Conservation (phyloP, 208 protist species). For the Acanthamoeba royreba region DNA sequence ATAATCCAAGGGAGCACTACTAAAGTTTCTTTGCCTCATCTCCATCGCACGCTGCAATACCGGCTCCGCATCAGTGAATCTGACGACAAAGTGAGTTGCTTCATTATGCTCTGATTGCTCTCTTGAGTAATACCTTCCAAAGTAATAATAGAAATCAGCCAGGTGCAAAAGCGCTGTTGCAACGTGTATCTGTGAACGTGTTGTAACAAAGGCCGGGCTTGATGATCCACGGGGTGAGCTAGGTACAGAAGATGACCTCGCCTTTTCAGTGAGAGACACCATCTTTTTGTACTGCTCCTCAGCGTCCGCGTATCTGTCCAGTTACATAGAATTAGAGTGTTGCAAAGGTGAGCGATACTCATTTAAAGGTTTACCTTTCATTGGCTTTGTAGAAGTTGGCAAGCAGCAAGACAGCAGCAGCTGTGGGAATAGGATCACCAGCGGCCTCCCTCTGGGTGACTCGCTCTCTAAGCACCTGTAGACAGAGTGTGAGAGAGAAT, state of each 20-base stretch:
- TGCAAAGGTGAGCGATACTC: too few species aligned
- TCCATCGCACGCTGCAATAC: constrained; percentile 11
- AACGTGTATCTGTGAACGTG: neutral
- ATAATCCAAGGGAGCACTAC: neutral
- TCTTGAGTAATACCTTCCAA: neutral
- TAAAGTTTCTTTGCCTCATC: constrained; percentile 4
- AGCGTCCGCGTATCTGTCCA: neutral
- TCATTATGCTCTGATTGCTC: too few species aligned
- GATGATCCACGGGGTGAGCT: too few species aligned
- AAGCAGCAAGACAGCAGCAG: neutral
- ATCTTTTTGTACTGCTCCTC: constrained; percentile 35
- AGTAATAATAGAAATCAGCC: constrained; percentile 19
- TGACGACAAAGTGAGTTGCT: neutral
- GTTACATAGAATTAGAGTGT: too few species aligned
- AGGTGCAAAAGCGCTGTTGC: constrained; percentile 5
- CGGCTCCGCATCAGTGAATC: constrained; percentile 15
- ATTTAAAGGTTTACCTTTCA: too few species aligned
- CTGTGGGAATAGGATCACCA: neutral
- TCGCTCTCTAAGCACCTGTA: neutral
- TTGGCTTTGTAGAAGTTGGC: constrained; percentile 14
- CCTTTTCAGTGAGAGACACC: neutral
- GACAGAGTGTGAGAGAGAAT: neutral
- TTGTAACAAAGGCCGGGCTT: neutral
- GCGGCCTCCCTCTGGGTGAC: neutral
- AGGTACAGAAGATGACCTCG: neutral